Base-by-base conservation (phyloP, 2,329 filamentous ascomycete species). In the Tolypocladium capitatum region DNA sequence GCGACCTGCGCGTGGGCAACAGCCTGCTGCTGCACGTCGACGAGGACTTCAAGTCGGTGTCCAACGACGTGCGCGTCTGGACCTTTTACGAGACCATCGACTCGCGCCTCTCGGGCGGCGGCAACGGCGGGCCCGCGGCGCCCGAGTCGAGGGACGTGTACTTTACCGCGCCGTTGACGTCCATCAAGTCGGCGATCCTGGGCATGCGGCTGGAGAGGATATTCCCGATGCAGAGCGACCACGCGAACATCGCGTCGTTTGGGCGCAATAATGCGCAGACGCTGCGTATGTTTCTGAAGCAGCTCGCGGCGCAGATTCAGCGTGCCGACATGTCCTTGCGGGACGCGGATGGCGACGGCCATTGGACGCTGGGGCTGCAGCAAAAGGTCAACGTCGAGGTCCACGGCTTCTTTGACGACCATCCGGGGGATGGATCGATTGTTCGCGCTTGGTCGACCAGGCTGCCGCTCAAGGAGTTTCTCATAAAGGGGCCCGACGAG, bases 81-180 rank as follows among this genome's bases (percentile, higher is more conserved):
- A 79, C 77, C 0, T 75, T 81, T 36, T 77, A 81, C 49, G 79
- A 82, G 55, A 82, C 76, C 0, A 70, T 77, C 8, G 78, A 81
- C 57, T 80, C 78, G 1, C 69, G 71, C 1, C 63, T 81, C 5
- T 74, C 73, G 21, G 36, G 21, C 36, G 56, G 64, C 2, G 66
- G 64, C 35, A 40, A 35, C 16, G n/a, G 14, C n/a, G 38, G 32
- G 9, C 4, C 33, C 30, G 45, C 27, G 27, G 27, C 27, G 35
- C 16, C 32, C 10, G 43, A 47, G 1, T 56, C 59, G 7, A 56
- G 63, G 4, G 72, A 74, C 47, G 68, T 80, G 3, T 75, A 75
- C 54, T 80, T 81, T 49, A 75, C 74, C 8, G 77, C 77, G 0
- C 77, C 78, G 0, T 63, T 82, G 16, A 75, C 75, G 0, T 80